These are phyloP conservation scores for Graphilbum ipis-grandicollis DNA, from an alignment of 2,329 filamentous ascomycete species.

Conservation along the genomic window DNA sequence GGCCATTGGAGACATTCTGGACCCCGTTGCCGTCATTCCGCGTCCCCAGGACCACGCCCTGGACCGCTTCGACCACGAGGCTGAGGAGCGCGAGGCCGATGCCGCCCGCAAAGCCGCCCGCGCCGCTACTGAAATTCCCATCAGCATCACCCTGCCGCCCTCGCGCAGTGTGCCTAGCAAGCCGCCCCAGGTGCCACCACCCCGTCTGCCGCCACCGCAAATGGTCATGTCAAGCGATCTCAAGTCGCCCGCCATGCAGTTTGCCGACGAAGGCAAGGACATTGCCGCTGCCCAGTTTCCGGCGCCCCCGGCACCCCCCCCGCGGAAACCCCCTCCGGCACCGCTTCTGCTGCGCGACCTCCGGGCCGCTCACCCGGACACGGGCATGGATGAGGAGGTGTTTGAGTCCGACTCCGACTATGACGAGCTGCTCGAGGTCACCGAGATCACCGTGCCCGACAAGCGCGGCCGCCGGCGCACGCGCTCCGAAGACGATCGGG, in stretches of 20 bases:
- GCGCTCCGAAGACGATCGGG: slow-evolving; percentile 69
- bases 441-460: slow-evolving; percentile 38
- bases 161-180: slow-evolving; percentile 36
- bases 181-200: slow-evolving; percentile 34
- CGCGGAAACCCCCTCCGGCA: slow-evolving; percentile 69
- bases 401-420: slow-evolving; percentile 75
- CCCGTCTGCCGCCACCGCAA: slow-evolving; percentile 23
- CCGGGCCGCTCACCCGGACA: slow-evolving; percentile 13
- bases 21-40: slow-evolving; percentile 41
- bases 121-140: slow-evolving; percentile 28
- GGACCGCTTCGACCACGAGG: slow-evolving; percentile 37
- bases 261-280: no score
- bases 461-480: slow-evolving; percentile 66
- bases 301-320: slow-evolving; percentile 37
- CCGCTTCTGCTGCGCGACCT: slow-evolving; percentile 53
- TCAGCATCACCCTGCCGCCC: slow-evolving; percentile 34
- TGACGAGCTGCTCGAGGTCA: slow-evolving; percentile 57
- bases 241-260: slow-evolving; percentile 24
- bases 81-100: slow-evolving; percentile 30
- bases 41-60: slow-evolving; percentile 41
- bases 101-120: slow-evolving; percentile 26
- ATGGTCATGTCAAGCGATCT: slow-evolving; percentile 11
- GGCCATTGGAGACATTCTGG: slow-evolving; percentile 32
- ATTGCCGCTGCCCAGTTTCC: slow-evolving; percentile 30
- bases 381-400: slow-evolving; percentile 34